These are phyloP conservation scores for Platanus orientalis DNA, from an alignment of 164 flowering plant species.

Conservation along the genomic window DNA sequence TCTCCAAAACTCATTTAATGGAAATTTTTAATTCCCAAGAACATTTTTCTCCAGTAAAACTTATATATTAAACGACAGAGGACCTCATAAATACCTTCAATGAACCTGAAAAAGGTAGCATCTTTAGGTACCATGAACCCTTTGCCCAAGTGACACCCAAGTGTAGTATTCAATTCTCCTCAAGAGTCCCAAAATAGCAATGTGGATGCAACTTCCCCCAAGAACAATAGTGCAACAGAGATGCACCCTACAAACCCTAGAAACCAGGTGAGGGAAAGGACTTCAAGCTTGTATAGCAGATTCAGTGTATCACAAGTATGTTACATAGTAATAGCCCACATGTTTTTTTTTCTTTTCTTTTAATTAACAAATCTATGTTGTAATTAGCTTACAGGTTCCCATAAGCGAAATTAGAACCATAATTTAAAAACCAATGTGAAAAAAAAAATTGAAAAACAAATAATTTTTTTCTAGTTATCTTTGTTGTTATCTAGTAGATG, in stretches of 20 bases:
- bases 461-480: no score
- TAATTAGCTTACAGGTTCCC: no score
- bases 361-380: no score
- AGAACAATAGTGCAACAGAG: not conserved
- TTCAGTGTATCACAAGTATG: no score
- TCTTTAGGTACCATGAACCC: slow-evolving; percentile 42
- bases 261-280: no score
- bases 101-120: slow-evolving; percentile 33
- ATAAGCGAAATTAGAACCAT: no score
- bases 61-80: not conserved
- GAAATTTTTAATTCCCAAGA: not conserved
- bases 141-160: slow-evolving; percentile 18
- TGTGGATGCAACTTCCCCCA: slow-evolving; percentile 16
- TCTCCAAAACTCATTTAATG: not conserved
- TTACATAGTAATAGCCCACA: no score
- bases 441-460: no score
- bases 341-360: no score
- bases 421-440: no score
- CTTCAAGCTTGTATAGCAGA: no score
- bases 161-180: slow-evolving; percentile 36
- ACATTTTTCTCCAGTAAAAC: not conserved
- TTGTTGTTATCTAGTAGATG: no score
- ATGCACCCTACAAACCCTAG: not conserved
- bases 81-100: slow-evolving; percentile 32
- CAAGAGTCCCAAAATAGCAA: slow-evolving; percentile 23